Conservation (phyloP, 1,284 basidiomycete genomes). For the Rhodotorula sp. region DNA sequence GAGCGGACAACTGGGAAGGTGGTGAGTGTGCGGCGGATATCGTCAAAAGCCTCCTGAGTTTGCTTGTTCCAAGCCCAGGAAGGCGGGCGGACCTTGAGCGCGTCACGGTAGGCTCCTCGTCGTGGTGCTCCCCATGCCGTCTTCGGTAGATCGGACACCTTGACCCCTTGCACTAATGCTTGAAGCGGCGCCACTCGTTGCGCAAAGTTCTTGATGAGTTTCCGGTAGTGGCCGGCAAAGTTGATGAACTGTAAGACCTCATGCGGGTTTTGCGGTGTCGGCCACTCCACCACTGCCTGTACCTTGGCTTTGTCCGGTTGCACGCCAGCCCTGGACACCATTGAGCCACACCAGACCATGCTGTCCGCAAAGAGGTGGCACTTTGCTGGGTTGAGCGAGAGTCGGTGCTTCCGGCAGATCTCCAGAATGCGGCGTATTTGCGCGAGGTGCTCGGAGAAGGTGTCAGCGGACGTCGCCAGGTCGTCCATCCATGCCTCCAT, state of each 20-base stretch:
- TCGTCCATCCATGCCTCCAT: constrained; percentile 6
- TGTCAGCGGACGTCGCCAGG: background rate
- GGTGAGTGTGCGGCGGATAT: background rate
- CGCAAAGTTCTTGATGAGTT: constrained; percentile 2
- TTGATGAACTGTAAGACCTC: constrained; percentile 1
- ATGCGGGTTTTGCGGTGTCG: background rate
- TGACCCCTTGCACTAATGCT: background rate
- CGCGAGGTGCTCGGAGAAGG: background rate
- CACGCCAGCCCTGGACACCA: background rate
- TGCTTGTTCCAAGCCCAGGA: background rate
- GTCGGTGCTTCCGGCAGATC: background rate
- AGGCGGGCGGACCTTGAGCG: background rate
- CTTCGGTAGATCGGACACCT: background rate
- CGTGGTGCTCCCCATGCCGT: background rate
- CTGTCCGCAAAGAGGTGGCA: background rate
- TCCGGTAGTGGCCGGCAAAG: constrained; percentile 6
- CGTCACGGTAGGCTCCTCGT: background rate
- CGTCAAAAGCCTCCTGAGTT: background rate
- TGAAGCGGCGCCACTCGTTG: background rate
- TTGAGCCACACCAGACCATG: background rate
- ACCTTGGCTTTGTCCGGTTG: constrained; percentile 4
- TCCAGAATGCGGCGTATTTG: background rate
- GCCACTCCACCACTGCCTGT: background rate
- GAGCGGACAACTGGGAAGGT: constrained; percentile 2
- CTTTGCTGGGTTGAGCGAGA: constrained; percentile 1